These are phyloP conservation scores for Colletotrichum sp. DNA, from an alignment of 2,329 filamentous ascomycete genomes.

Conservation along the genomic window DNA sequence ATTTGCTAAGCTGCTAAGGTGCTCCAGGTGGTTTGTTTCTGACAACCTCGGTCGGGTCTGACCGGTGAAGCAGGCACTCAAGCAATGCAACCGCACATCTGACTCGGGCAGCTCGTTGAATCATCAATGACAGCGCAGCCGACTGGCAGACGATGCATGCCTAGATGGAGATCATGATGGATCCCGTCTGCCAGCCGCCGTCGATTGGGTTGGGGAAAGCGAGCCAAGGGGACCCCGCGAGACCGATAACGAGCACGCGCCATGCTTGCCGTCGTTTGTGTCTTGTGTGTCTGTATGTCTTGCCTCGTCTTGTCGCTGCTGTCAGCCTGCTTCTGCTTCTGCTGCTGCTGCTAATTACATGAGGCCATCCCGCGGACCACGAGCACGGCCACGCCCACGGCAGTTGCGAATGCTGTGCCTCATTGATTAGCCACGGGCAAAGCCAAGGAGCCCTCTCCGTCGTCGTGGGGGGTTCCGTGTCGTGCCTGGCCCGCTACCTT, in stretches of 20 bases:
- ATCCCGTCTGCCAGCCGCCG: neutral
- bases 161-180: neutral
- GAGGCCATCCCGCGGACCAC: neutral
- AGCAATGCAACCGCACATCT: neutral
- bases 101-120: neutral
- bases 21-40: neutral
- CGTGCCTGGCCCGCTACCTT: neutral
- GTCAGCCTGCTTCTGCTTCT: neutral
- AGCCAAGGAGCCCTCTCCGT: neutral
- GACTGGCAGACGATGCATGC: neutral
- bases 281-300: neutral
- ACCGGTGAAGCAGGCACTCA: neutral
- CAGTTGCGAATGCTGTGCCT: neutral
- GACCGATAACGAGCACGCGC: constrained; percentile 10
- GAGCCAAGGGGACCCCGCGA: neutral
- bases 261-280: neutral
- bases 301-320: neutral
- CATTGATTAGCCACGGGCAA: neutral
- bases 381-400: neutral
- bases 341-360: neutral
- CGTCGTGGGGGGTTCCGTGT: neutral
- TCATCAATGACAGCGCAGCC: neutral
- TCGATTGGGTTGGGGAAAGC: neutral
- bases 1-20: neutral
- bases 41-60: neutral